A percentile compares a stretch with the other conserved stretches of the same genome.
Conservation (phyloP, 1,284 basidiomycete genomes). For the Malassezia brasiliensis region DNA sequence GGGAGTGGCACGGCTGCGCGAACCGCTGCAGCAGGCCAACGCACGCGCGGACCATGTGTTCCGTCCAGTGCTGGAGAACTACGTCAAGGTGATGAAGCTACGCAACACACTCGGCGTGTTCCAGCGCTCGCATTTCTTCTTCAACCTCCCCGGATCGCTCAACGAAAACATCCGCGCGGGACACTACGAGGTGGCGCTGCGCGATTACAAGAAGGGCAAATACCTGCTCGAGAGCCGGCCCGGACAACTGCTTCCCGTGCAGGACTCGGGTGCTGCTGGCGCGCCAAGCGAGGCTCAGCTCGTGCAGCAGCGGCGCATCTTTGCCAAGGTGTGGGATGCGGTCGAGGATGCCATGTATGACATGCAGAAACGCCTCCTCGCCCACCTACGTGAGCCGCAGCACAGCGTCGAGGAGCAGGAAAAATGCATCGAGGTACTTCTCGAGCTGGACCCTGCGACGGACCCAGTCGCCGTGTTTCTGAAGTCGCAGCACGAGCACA, state of each 20-base stretch:
- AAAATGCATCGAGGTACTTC: constrained; percentile 73
- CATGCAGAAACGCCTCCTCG: constrained; percentile 69
- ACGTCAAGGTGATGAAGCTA: constrained; percentile 84
- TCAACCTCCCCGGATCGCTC: constrained; percentile 88
- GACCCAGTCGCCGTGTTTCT: constrained; percentile 82
- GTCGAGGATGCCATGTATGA: constrained; percentile 91
- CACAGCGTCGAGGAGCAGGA: constrained; percentile 86
- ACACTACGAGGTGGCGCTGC: constrained; percentile 80
- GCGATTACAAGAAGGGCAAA: constrained; percentile 95
- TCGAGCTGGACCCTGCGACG: constrained; percentile 39
- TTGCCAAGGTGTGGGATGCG: constrained; percentile 90
- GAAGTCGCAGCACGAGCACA: constrained; percentile 79
- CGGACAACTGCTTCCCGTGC: constrained; percentile 61
- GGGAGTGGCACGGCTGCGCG: constrained; percentile 69
- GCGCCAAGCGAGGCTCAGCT: constrained; percentile 19
- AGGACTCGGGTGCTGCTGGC: constrained; percentile 33
- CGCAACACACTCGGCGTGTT: constrained; percentile 88
- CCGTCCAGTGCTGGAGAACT: constrained; percentile 88
- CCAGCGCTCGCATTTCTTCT: constrained; percentile 94
- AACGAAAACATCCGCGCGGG: constrained; percentile 67
- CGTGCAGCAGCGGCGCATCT: constrained; percentile 65
- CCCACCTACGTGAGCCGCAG: constrained; percentile 66
- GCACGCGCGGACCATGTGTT: constrained; percentile 91
- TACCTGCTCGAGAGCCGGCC: constrained; percentile 77
- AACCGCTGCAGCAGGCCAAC: constrained; percentile 55